phyloP scores from a whole-genome alignment of 1,284 basidiomycete genomes.

The Volvariella surrecta region DNA sequence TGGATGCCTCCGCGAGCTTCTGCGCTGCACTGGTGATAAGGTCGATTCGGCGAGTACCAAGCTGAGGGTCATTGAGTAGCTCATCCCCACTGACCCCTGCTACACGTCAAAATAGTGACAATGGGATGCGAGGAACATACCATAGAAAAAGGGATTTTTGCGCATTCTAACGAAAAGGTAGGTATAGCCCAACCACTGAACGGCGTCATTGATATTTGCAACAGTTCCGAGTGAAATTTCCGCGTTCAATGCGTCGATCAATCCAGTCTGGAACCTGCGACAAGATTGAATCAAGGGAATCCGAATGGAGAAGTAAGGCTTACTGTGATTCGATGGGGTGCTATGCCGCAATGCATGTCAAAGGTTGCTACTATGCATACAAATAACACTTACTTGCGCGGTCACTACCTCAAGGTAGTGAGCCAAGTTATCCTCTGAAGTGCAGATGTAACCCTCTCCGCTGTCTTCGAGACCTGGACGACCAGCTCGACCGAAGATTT shows the following conservation, averaged over 20 bases:
- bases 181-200: constrained; percentile 96
- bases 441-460: constrained; percentile 97
- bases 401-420: constrained; percentile 91
- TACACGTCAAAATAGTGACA: constrained; percentile 5
- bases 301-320: constrained; percentile 16
- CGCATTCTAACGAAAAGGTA: constrained; percentile 96
- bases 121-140: constrained; percentile 27
- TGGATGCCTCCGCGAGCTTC: constrained; percentile 67
- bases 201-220: constrained; percentile 78
- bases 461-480: constrained; percentile 93
- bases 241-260: constrained; percentile 91
- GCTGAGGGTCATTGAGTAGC: constrained; percentile 67
- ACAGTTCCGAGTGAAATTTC: constrained; percentile 96
- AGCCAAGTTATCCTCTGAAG: constrained; percentile 85
- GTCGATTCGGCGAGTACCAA: constrained; percentile 69
- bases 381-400: constrained; percentile 54
- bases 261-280: constrained; percentile 73
- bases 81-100: constrained; percentile 76
- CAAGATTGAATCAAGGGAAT: constrained; percentile 10
- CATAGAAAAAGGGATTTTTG: constrained; percentile 89
- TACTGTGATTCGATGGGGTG: constrained; percentile 96
- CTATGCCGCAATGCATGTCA: constrained; percentile 20
- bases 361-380: constrained; percentile 4
- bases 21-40: constrained; percentile 69
- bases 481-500: constrained; percentile 96